phyloP scores from a whole-genome alignment of 306 rosid species.

The Vigna hirtella region DNA sequence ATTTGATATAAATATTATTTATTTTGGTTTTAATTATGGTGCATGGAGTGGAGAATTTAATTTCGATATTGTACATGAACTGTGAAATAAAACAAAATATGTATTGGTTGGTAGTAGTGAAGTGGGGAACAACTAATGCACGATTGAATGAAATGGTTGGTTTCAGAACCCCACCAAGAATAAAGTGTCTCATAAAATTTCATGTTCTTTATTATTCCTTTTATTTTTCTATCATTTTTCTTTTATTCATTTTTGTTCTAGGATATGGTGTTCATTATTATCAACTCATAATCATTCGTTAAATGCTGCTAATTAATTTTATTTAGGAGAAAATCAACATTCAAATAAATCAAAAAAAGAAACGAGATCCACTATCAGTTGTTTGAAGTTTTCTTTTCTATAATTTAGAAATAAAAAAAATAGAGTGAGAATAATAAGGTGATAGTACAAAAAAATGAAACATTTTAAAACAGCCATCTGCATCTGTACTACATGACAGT shows the following conservation, averaged over 20 bases:
- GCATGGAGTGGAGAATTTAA: background rate
- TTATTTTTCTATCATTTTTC: background rate
- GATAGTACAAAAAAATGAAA: background rate
- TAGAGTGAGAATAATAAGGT: background rate
- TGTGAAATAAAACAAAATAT: background rate
- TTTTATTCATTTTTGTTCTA: background rate
- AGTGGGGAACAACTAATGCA: background rate
- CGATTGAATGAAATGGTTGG: background rate
- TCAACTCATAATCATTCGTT: no score
- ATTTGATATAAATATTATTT: background rate
- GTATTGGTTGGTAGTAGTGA: background rate
- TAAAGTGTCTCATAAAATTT: background rate
- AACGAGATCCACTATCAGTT: no score
- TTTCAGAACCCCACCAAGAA: constrained; percentile 1
- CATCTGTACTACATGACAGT: background rate
- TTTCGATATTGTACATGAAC: background rate
- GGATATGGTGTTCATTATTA: no score
- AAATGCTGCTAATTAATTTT: no score
- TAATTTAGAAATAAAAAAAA: background rate
- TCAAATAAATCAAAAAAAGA: background rate
- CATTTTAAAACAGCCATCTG: background rate
- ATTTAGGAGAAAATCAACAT: no score
- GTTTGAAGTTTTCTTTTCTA: background rate
- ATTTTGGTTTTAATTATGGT: background rate
- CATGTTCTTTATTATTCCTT: background rate